phyloP scores from a whole-genome alignment of 148 eudicot species.

The Rhododendron molle region DNA sequence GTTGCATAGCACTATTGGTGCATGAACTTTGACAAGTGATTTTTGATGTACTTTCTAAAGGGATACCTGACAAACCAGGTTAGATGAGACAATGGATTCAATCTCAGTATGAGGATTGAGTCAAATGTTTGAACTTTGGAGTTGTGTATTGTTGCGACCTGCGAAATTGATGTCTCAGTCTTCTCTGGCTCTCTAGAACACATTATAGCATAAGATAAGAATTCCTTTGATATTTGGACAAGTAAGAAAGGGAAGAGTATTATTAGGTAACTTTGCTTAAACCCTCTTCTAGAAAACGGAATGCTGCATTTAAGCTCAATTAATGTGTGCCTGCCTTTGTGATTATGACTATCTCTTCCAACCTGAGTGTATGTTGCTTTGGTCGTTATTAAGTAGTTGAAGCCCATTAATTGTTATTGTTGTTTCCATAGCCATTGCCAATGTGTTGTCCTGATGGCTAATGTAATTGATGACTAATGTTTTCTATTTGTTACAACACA shows the following conservation, averaged over 20 bases:
- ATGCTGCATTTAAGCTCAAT: not conserved
- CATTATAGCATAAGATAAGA: not conserved
- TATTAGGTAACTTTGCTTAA: not conserved
- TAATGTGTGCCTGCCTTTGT: not conserved
- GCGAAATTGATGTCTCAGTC: not conserved
- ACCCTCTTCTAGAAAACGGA: not conserved
- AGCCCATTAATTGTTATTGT: not conserved
- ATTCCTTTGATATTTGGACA: not conserved
- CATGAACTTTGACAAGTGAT: not conserved
- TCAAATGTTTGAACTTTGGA: not conserved
- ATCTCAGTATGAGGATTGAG: not conserved
- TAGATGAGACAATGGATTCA: not conserved
- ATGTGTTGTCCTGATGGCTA: not conserved
- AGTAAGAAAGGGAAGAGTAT: not conserved
- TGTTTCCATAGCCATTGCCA: not conserved
- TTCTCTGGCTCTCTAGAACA: not conserved
- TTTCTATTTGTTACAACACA: constrained; percentile 14
- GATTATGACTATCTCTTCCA: not conserved
- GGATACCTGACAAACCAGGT: not conserved
- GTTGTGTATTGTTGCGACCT: not conserved
- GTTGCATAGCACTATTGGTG: no score
- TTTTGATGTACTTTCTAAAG: not conserved
- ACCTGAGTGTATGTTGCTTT: not conserved
- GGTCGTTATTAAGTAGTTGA: not conserved
- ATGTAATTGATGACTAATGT: not conserved